Conservation (phyloP, 2,329 filamentous ascomycete species). For the Monosporascus sp. region DNA sequence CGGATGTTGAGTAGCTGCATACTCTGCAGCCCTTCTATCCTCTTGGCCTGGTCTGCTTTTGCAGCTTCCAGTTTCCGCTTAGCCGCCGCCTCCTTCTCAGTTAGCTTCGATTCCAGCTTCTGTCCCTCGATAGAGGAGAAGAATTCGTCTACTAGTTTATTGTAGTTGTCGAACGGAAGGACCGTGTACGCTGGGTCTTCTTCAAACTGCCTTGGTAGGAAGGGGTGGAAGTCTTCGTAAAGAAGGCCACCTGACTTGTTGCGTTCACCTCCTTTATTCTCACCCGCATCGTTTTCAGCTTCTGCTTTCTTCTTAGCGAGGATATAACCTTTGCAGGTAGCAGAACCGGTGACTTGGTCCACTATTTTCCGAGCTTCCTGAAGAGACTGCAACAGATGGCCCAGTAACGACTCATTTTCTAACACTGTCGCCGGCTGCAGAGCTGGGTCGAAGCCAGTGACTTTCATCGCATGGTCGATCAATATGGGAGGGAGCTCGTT, state of each 20-base stretch:
- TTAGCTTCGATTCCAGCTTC: slow-evolving; percentile 76
- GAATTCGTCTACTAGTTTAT: slow-evolving; percentile 91
- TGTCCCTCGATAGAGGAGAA: slow-evolving; percentile 96
- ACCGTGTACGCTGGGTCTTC: slow-evolving; percentile 61
- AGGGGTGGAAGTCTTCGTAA: slow-evolving; percentile 95
- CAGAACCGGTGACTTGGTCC: slow-evolving; percentile 60
- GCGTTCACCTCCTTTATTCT: slow-evolving; percentile 30
- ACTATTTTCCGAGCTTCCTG: slow-evolving; percentile 66
- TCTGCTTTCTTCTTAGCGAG: slow-evolving; percentile 60
- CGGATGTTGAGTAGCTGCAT: slow-evolving; percentile 77
- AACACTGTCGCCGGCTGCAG: slow-evolving; percentile 65
- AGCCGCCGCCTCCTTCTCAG: slow-evolving; percentile 75
- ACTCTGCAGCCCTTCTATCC: slow-evolving; percentile 77
- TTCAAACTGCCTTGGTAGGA: slow-evolving; percentile 75
- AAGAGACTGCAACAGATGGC: slow-evolving; percentile 63
- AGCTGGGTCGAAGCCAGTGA: slow-evolving; percentile 63
- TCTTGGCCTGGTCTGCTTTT: slow-evolving; percentile 73
- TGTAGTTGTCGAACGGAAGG: slow-evolving; percentile 77
- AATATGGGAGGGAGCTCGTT: slow-evolving; percentile 84
- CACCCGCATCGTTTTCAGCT: slow-evolving; percentile 15
- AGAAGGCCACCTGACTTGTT: slow-evolving; percentile 49
- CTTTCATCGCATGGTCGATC: slow-evolving; percentile 76
- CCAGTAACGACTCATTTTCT: slow-evolving; percentile 57
- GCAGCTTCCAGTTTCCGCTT: slow-evolving; percentile 83
- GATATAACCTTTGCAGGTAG: slow-evolving; percentile 76